Base-by-base conservation (phyloP, 2,329 filamentous ascomycete genomes). In the Venturia nashicola region DNA sequence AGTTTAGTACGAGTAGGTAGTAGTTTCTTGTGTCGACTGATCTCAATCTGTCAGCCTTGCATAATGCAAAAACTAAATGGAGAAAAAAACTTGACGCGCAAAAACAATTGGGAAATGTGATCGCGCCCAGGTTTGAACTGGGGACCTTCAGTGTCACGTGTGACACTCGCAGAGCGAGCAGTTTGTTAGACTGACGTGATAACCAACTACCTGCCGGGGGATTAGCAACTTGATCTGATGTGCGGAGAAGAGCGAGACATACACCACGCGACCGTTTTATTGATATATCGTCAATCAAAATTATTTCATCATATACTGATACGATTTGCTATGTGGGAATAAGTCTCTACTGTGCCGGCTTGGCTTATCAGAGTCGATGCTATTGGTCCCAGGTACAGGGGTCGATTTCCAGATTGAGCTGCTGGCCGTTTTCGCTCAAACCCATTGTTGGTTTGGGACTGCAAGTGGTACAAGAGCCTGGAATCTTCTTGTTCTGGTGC, bases 111-210 rank as follows among this genome's bases (percentile, higher is more conserved):
- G 27, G 4, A 27, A 27, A 12, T 12, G 0, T 36, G 51, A 57
- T 55, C 27, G 27, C 51, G 51, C 51, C 51, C 51, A 16, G 27
- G 51, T 27, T 18, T 16, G 51, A 55, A 27, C 44, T 20, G 20
- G 44, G 44, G n/a, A 48, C 44, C 51, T 55, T 36, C 51, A 36
- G 51, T 34, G 51, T 32, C 4, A 11, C 27, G 20, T 12, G 18
- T n/a, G 4, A 27, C 2, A n/a, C 51, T 36, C 32, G 51, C 32
- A 4, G 6, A n/a, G 14, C 51, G 8, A 36, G 32, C 16, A n/a
- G 27, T 36, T 23, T 76, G 75, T 76, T 76, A 76, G 74, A 76
- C 74, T 75, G 71, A 76, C 73, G 75, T 76, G 74, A 76, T 76
- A 76, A 76, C 74, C 74, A 76, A 76, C 75, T 77, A 76, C 75